Percentiles rank a stretch among this genome's conserved stretches.
phyloP scores from a whole-genome alignment of 352 stramenopile species.

The Blastocystis sp. region DNA sequence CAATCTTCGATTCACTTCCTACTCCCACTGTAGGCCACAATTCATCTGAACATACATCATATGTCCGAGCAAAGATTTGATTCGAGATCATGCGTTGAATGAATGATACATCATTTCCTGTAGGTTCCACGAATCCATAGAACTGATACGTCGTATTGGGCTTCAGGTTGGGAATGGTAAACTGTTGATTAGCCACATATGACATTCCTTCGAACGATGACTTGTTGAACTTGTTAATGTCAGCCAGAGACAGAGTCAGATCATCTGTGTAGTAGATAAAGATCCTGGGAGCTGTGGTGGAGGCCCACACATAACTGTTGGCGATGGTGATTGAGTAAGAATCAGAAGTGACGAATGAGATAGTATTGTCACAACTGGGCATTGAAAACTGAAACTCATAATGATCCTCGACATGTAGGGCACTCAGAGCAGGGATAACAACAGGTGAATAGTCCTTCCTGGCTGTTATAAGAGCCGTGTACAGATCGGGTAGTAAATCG shows the following conservation, averaged over 20 bases:
- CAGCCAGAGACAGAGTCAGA: background rate
- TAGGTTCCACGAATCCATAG: background rate
- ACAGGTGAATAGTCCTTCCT: background rate
- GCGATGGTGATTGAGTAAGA: slow-evolving; percentile 1
- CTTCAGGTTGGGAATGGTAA: background rate
- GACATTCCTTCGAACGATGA: background rate
- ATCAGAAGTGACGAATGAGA: background rate
- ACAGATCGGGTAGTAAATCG: background rate
- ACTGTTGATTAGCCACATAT: background rate
- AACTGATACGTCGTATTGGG: background rate
- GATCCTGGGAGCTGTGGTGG: background rate
- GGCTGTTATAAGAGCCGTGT: background rate
- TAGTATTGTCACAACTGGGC: background rate
- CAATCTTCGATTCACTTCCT: background rate
- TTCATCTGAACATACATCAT: background rate
- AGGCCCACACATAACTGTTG: background rate
- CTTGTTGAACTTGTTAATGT: slow-evolving; percentile 6
- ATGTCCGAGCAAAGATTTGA: background rate
- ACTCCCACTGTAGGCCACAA: background rate
- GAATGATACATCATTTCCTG: background rate
- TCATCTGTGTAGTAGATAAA: background rate
- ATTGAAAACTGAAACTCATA: slow-evolving; percentile 22
- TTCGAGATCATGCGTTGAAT: background rate
- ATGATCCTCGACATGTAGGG: background rate
- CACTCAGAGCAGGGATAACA: background rate